Conservation (phyloP, 305 asterid genomes). For the Fraxinus dipetala region DNA sequence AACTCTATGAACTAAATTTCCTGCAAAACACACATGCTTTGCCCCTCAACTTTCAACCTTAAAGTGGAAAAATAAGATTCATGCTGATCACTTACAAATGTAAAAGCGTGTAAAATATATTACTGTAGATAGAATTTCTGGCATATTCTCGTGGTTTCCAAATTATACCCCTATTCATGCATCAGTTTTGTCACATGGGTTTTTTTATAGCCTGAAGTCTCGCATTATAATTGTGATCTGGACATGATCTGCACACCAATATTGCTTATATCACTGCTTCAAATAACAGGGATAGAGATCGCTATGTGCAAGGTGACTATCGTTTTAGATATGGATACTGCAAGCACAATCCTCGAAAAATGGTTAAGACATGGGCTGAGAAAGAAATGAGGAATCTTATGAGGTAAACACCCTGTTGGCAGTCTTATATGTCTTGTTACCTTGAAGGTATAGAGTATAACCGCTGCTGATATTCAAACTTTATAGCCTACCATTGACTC, state of each 20-base stretch:
- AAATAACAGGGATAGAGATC: slow-evolving; percentile 86
- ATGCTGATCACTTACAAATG: background rate
- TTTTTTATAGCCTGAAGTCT: slow-evolving; percentile 1
- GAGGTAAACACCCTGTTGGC: slow-evolving; percentile 48
- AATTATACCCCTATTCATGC: background rate
- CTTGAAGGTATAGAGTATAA: background rate
- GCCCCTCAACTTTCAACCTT: slow-evolving; percentile 5
- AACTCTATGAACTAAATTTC: background rate
- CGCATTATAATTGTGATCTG: background rate
- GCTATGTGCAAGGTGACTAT: slow-evolving; percentile 94
- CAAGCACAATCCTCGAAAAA: slow-evolving; percentile 91
- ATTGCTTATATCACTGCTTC: slow-evolving; percentile 17
- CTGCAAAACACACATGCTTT: background rate
- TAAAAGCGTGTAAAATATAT: background rate
- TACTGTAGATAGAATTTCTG: background rate
- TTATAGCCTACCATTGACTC: background rate
- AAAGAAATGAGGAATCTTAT: slow-evolving; percentile 96
- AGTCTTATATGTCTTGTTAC: background rate
- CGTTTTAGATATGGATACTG: slow-evolving; percentile 87
- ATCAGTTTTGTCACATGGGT: background rate
- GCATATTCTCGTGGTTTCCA: background rate
- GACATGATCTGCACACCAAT: slow-evolving; percentile 1
- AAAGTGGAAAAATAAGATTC: background rate
- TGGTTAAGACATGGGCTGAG: slow-evolving; percentile 98
- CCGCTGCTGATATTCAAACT: background rate